These are phyloP conservation scores for Phaeosphaeria sp. DNA, from an alignment of 2,329 filamentous ascomycete genomes.

Conservation along the genomic window DNA sequence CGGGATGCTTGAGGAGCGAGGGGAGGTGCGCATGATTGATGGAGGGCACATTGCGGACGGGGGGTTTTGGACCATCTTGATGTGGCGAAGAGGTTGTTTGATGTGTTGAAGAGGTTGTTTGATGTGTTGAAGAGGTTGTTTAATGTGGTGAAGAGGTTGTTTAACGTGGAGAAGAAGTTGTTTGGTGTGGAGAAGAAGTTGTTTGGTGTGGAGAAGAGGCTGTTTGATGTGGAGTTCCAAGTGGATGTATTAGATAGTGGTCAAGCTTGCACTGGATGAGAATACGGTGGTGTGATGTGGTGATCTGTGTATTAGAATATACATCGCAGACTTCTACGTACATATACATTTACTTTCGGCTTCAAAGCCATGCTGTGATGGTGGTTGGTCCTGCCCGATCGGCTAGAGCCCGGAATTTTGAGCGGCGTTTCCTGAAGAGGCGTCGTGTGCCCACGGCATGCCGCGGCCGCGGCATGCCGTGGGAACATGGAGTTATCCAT, in stretches of 20 bases:
- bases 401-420: neutral
- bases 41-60: neutral
- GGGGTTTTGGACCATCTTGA: neutral
- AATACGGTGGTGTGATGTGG: neutral
- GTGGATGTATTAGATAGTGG: too few relatives aligned
- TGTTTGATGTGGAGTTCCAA: too few relatives aligned
- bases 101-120: too few relatives aligned
- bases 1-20: neutral
- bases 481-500: neutral
- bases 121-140: too few relatives aligned
- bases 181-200: too few relatives aligned
- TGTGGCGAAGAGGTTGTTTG: neutral
- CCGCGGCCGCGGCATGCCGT: constrained; percentile 4
- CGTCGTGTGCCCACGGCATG: neutral
- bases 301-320: neutral
- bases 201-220: too few relatives aligned
- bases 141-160: too few relatives aligned
- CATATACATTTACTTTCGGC: neutral
- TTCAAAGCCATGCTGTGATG: neutral
- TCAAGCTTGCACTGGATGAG: neutral
- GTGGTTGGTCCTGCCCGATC: neutral
- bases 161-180: too few relatives aligned
- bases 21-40: neutral
- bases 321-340: neutral
- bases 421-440: neutral